These are phyloP conservation scores for Rubus parviflorus DNA, from an alignment of 306 rosid genomes.

Conservation along the genomic window DNA sequence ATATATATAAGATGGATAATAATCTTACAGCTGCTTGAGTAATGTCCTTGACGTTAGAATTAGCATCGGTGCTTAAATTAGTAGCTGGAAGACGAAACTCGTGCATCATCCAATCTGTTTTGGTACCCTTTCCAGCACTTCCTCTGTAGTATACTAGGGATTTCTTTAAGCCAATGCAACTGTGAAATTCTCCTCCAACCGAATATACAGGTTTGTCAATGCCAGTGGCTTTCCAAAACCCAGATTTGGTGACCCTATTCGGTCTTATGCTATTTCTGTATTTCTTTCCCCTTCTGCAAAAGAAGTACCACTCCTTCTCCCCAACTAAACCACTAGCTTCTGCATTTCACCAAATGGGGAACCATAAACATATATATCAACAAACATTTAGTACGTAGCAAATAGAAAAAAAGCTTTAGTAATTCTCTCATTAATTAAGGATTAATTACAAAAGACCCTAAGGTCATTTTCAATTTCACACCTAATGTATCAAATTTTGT, in stretches of 20 bases:
- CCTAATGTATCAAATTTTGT: too few relatives aligned
- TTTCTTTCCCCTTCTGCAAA: constrained; percentile 40
- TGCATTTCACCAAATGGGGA: constrained; percentile 1
- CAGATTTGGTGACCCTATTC: constrained; percentile 38
- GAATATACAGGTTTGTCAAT: constrained; percentile 38
- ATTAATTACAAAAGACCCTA: too few relatives aligned
- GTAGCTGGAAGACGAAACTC: constrained; percentile 17
- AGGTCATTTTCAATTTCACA: too few relatives aligned
- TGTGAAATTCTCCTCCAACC: constrained; percentile 8
- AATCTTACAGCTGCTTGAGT: constrained; percentile 25
- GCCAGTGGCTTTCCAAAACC: constrained; percentile 49
- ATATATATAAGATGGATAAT: not conserved
- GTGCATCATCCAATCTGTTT: constrained; percentile 29
- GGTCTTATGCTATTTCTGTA: constrained; percentile 45
- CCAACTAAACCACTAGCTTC: constrained; percentile 31
- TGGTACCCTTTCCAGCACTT: constrained; percentile 22
- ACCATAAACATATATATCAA: not conserved
- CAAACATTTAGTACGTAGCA: not conserved
- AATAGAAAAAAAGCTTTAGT: not conserved
- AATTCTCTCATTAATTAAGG: too few relatives aligned
- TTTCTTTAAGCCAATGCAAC: constrained; percentile 26
- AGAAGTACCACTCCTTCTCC: constrained; percentile 42
- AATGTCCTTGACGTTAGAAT: constrained; percentile 2
- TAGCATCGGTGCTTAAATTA: not conserved
- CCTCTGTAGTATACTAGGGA: constrained; percentile 25